Conservation (phyloP, 176 grass and related monocot species). For the Avena eriantha region DNA sequence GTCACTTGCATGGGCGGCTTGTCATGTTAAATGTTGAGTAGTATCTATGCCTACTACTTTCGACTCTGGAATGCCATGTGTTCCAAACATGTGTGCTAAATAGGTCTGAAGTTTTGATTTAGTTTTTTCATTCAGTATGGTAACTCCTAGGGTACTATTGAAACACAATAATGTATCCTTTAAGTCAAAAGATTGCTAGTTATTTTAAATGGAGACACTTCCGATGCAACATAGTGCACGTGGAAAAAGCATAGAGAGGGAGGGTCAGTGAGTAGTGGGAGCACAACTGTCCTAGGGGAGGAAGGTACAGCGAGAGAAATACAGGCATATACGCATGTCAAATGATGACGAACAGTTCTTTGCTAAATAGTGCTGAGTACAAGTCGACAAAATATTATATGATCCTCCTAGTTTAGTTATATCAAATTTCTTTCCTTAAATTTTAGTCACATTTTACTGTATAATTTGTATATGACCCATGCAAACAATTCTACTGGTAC, state of each 20-base stretch:
- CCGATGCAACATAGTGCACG: too few species aligned
- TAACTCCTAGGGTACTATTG: too few species aligned
- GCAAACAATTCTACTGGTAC: not conserved
- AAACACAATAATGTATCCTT: not conserved
- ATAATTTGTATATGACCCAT: not conserved
- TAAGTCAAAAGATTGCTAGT: not conserved
- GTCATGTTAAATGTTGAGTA: too few species aligned
- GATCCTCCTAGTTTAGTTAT: too few species aligned
- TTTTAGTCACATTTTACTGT: too few species aligned
- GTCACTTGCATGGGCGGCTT: too few species aligned
- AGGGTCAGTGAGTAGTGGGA: too few species aligned
- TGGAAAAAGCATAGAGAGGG: too few species aligned
- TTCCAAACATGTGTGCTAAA: not conserved
- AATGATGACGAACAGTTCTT: not conserved
- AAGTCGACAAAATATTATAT: too few species aligned
- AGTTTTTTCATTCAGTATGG: not conserved
- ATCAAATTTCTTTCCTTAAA: not conserved
- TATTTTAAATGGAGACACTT: not conserved
- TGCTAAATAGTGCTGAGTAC: too few species aligned
- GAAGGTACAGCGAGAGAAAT: not conserved
- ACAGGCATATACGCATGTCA: not conserved
- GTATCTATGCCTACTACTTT: not conserved
- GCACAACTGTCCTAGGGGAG: too few species aligned
- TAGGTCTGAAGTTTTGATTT: not conserved
- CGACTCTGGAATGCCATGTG: not conserved